Evolutionary conservation across 2,329 filamentous ascomycete species (phyloP), one percentile per base, ranked within the genome.

Genomic region (Colletotrichum orchidophilum): DNA sequence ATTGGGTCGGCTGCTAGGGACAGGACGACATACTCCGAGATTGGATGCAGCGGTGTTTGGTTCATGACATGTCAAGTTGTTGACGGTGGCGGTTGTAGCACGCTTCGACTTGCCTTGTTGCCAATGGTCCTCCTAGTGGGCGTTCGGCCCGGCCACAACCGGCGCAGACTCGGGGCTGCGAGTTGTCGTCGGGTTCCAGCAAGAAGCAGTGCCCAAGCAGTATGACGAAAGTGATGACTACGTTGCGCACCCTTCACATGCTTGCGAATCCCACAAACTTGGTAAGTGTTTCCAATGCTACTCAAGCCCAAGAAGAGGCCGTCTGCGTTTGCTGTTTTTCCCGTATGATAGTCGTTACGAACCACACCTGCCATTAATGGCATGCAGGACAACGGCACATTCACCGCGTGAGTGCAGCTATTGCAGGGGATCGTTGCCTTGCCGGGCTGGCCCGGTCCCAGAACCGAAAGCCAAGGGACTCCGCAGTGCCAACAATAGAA

Each of bases 401-500:
- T 31, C 61, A 46, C 58, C 54, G 52, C 58, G 46, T 26, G 42
- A 29, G 29, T 59, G 29, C 53, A 46, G 59, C 50, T 54, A 18
- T 59, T 31, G 18, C 69, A 68, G 64, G 68, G 64, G 29, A 15
- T 31, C 58, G 53, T 71, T 71, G 65, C 64, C 69, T 69, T 68
- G 58, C 69, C 58, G 63, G 69, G 69, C 69, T 71, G 69, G 27
- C 42, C 53, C 54, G 29, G 53, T 33, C 53, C 54, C 31, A 24
- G 58, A 33, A 21, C 21, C 69, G 29, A 67, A 57, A 67, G 55
- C 63, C 27, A 57, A 62, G 31, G 26, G 52, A 46, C 63, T 71
- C 64, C 69, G 59, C 53, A 57, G 33, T 68, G 53, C 68, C 68
- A 71, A 71, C 67, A 71, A 71, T 71, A 71, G 69, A 68, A 68